Evolutionary conservation across 2,329 filamentous ascomycete genomes (phyloP).

Genomic region (Hysterium pulicare): DNA sequence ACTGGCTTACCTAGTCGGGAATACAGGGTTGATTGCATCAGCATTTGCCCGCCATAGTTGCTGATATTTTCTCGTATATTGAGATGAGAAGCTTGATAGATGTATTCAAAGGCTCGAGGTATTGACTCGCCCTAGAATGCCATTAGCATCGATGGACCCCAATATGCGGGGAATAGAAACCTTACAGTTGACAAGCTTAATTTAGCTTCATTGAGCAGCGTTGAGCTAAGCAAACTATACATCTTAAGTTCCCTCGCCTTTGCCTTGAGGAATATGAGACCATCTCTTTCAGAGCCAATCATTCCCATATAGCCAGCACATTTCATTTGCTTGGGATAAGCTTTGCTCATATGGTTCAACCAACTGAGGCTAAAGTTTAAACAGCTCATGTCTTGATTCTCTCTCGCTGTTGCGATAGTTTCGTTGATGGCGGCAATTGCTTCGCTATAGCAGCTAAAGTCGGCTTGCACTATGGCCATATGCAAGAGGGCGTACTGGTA

Average conservation of each 20-base stretch:
- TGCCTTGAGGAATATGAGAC: conserved; percentile 74
- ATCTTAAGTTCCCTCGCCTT: conserved; percentile 84
- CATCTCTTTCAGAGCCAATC: conserved; percentile 76
- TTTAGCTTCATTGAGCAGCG: conserved; percentile 81
- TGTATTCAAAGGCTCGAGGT: conserved; percentile 66
- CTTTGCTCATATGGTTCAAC: conserved; percentile 90
- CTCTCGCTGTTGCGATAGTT: conserved; percentile 87
- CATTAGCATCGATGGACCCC: background rate
- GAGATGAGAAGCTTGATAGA: conserved; percentile 79
- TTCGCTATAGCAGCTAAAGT: conserved; percentile 88
- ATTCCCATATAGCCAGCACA: conserved; percentile 69
- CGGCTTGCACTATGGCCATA: conserved; percentile 86
- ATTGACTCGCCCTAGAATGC: conserved; percentile 53
- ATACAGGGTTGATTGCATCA: conserved; percentile 71
- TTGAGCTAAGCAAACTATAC: conserved; percentile 80
- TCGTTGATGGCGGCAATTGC: conserved; percentile 94
- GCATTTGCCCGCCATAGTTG: conserved; percentile 70
- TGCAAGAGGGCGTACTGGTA: conserved; percentile 96
- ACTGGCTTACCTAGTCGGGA: conserved; percentile 62
- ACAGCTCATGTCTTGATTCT: conserved; percentile 88
- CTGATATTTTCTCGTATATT: conserved; percentile 74
- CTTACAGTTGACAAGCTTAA: conserved; percentile 70
- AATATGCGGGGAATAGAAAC: background rate
- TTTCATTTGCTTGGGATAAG: conserved; percentile 71
- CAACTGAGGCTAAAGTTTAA: conserved; percentile 94